Evolutionary conservation across 257 asterid species (phyloP).

Genomic region (Plantago elongata): DNA sequence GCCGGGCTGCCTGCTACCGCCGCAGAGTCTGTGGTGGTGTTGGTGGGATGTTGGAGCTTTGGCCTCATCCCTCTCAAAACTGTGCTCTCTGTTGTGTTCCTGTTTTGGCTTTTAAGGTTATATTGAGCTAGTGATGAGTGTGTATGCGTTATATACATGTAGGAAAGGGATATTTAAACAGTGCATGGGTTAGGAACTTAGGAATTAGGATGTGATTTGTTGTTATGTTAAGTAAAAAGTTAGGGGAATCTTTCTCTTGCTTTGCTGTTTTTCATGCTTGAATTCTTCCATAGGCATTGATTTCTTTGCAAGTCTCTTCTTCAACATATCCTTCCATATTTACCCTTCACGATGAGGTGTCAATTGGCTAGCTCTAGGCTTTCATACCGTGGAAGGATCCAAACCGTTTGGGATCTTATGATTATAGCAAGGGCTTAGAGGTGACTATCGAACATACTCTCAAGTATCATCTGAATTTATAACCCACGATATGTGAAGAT

Average conservation of each 20-base stretch:
- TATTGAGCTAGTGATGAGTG: constrained; percentile 13
- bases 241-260: constrained; percentile 34
- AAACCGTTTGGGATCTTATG: too few relatives aligned
- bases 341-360: neutral
- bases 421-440: too few relatives aligned
- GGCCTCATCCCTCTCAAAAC: constrained; percentile 14
- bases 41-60: constrained; percentile 16
- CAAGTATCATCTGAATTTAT: too few relatives aligned
- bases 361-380: too few relatives aligned
- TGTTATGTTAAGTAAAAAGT: neutral
- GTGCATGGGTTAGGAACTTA: neutral
- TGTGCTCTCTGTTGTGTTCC: neutral
- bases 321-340: constrained; percentile 4
- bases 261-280: constrained; percentile 21
- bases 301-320: constrained; percentile 29
- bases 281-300: constrained; percentile 23
- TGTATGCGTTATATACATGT: neutral
- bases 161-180: constrained; percentile 2
- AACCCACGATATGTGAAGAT: too few relatives aligned
- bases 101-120: neutral
- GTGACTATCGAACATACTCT: too few relatives aligned
- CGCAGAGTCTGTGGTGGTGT: constrained; percentile 8
- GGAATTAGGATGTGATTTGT: constrained; percentile 5
- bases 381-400: too few relatives aligned
- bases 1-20: constrained; percentile 20